These are phyloP conservation scores for Dipteronia dyeriana DNA, from an alignment of 345 rosid species.

Conservation along the genomic window DNA sequence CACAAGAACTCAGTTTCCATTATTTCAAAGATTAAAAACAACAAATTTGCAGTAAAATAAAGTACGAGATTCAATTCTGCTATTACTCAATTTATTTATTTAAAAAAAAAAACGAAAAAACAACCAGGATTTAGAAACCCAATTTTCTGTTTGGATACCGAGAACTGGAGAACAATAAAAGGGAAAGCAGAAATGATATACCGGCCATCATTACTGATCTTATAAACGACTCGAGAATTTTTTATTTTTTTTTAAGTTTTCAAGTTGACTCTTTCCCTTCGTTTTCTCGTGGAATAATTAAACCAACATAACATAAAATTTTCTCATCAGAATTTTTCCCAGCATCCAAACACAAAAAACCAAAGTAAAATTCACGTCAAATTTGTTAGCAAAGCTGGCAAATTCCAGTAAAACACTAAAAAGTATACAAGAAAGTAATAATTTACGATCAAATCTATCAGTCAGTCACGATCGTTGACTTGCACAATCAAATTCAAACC, in stretches of 20 bases:
- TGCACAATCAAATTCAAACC: background rate
- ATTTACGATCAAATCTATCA: background rate
- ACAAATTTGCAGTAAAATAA: background rate
- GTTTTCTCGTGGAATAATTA: too few species aligned
- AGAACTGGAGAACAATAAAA: background rate
- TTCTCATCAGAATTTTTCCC: background rate
- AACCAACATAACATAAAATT: too few species aligned
- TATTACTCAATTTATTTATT: too few species aligned
- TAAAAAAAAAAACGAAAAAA: too few species aligned
- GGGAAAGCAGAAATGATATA: background rate
- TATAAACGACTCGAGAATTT: background rate
- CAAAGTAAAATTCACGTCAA: background rate
- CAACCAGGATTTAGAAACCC: background rate
- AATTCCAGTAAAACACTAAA: background rate
- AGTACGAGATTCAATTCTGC: background rate
- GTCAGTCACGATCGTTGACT: conserved; percentile 9
- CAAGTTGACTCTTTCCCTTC: background rate
- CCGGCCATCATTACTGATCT: background rate
- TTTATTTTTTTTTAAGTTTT: too few species aligned
- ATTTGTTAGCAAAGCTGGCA: background rate
- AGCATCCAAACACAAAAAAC: conserved; percentile 2
- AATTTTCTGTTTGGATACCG: background rate
- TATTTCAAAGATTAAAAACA: background rate
- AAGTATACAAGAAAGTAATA: background rate
- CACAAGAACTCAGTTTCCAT: background rate